A percentile compares a stretch with the other conserved stretches of the same genome.
phyloP scores from a whole-genome alignment of 805 yeast species.

The Tetrapisispora iriomotensis region DNA sequence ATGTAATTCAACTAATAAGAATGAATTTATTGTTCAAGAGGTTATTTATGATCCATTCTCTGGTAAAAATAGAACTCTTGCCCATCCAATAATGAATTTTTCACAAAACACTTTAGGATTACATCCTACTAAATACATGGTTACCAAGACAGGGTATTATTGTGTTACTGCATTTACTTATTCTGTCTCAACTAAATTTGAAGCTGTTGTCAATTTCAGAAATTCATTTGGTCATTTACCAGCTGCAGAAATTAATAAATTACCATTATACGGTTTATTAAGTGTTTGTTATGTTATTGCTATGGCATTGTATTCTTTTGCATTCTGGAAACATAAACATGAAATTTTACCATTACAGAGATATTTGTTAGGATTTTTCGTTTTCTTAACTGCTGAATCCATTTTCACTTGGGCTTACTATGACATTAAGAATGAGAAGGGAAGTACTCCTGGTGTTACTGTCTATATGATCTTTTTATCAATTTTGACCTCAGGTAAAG shows the following conservation, averaged over 20 bases:
- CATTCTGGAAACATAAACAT: slow-evolving; percentile 73
- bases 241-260: slow-evolving; percentile 84
- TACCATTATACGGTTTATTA: slow-evolving; percentile 78
- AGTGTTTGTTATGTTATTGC: slow-evolving; percentile 78
- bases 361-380: slow-evolving; percentile 78
- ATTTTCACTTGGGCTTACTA: slow-evolving; percentile 86
- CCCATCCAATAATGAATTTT: slow-evolving; percentile 47
- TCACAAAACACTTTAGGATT: slow-evolving; percentile 48
- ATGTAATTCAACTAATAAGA: slow-evolving; percentile 47
- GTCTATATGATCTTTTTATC: slow-evolving; percentile 72
- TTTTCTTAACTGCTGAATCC: slow-evolving; percentile 74
- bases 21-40: slow-evolving; percentile 51
- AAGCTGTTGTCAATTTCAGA: slow-evolving; percentile 70
- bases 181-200: slow-evolving; percentile 36
- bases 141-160: slow-evolving; percentile 78
- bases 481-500: slow-evolving; percentile 65
- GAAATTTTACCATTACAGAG: slow-evolving; percentile 86
- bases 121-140: slow-evolving; percentile 51
- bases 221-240: slow-evolving; percentile 86
- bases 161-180: slow-evolving; percentile 69
- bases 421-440: slow-evolving; percentile 64
- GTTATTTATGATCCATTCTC: slow-evolving; percentile 34
- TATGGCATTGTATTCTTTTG: slow-evolving; percentile 74
- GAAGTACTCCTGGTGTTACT: slow-evolving; percentile 47
- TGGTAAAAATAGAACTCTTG: slow-evolving; percentile 44